Conservation (phyloP, 176 grass and related monocot genomes). For the Phoenix roebelenii region DNA sequence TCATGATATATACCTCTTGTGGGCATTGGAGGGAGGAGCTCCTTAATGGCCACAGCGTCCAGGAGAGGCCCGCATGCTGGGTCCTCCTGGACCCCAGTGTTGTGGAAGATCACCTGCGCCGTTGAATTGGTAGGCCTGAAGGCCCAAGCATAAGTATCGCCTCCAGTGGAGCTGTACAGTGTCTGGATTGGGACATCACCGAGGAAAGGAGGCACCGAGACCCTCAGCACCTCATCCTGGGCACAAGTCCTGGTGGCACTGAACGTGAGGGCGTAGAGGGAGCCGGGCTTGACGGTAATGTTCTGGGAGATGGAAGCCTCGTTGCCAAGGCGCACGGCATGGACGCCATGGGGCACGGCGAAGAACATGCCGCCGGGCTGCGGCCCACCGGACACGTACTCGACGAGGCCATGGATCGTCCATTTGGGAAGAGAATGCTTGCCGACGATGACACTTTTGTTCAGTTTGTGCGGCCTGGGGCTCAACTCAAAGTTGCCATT, state of each 20-base stretch:
- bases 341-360: constrained; percentile 68
- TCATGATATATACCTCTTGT: constrained; percentile 44
- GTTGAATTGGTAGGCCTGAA: constrained; percentile 45
- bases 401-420: constrained; percentile 60
- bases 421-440: constrained; percentile 85
- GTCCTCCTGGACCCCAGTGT: constrained; percentile 82
- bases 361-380: constrained; percentile 94
- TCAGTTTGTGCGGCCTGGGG: constrained; percentile 48
- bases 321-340: constrained; percentile 76
- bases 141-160: constrained; percentile 82
- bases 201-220: constrained; percentile 38
- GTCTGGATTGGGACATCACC: constrained; percentile 80
- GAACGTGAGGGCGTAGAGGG: constrained; percentile 89
- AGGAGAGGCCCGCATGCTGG: constrained; percentile 62
- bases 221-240: constrained; percentile 61
- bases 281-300: constrained; percentile 58
- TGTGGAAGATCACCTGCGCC: constrained; percentile 66
- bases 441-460: constrained; percentile 75
- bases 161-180: constrained; percentile 61
- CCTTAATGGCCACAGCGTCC: constrained; percentile 91
- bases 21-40: constrained; percentile 58
- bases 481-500: constrained; percentile 95
- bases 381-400: constrained; percentile 78
- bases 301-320: constrained; percentile 70
- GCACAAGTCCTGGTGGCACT: constrained; percentile 87